A percentile compares a stretch with the other conserved stretches of the same genome.
These are phyloP conservation scores for apple (Malus domestica) DNA, from an alignment of 306 rosid genomes.

Conservation along the genomic window DNA sequence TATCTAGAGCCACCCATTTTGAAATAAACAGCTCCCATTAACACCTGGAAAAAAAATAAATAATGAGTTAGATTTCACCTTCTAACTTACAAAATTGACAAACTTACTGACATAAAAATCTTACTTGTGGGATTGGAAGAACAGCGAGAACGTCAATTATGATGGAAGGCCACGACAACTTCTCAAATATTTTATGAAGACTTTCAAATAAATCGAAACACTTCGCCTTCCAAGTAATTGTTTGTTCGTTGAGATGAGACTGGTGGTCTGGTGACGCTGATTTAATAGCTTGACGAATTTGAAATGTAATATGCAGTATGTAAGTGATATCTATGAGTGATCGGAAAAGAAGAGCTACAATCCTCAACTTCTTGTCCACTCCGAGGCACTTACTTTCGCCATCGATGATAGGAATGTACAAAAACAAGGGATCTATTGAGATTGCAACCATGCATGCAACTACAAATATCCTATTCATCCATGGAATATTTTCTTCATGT, in stretches of 20 bases:
- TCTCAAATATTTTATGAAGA: neutral
- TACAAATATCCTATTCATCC: neutral
- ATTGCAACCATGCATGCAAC: neutral
- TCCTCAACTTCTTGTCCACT: neutral
- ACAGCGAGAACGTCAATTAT: neutral
- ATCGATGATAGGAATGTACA: neutral
- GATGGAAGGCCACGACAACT: neutral
- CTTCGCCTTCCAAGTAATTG: neutral
- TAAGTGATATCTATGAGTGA: neutral
- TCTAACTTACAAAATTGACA: neutral
- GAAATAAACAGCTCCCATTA: neutral
- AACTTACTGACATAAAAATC: neutral
- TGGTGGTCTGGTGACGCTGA: neutral
- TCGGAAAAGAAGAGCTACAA: neutral
- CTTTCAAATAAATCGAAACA: neutral
- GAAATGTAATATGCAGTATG: neutral
- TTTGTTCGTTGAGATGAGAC: neutral
- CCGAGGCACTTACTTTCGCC: neutral
- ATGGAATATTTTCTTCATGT: neutral
- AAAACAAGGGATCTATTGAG: neutral
- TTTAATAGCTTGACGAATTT: neutral
- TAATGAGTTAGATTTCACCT: neutral
- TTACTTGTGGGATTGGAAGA: slow-evolving; percentile 16
- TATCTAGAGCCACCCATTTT: neutral
- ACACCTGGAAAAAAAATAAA: neutral